These are phyloP conservation scores for Phytophthora foliorum DNA, from an alignment of 352 stramenopile species.

Conservation along the genomic window DNA sequence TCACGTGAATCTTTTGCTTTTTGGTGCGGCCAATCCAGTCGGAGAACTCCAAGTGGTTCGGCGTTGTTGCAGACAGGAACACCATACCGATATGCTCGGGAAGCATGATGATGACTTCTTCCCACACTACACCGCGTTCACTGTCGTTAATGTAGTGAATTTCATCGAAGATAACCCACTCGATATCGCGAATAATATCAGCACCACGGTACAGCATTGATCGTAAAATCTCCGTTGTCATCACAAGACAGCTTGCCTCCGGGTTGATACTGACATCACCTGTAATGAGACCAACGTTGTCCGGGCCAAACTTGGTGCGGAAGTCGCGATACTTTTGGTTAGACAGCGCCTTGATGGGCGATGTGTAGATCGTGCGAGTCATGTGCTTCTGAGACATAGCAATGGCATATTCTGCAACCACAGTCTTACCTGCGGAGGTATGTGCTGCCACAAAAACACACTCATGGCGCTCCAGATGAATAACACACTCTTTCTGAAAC, in stretches of 20 bases:
- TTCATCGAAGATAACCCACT: conserved; percentile 98
- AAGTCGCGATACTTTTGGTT: conserved; percentile 99
- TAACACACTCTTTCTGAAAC: conserved; percentile 98
- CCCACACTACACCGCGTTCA: conserved; percentile 98
- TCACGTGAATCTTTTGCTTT: conserved; percentile 97
- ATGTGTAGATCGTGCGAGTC: conserved; percentile 97
- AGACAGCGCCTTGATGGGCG: conserved; percentile 98
- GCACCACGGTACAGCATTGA: conserved; percentile 96
- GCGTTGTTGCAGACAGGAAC: conserved; percentile 98
- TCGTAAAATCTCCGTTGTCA: conserved; percentile 99
- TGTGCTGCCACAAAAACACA: conserved; percentile 97
- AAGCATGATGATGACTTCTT: conserved; percentile 99
- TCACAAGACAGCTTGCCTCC: conserved; percentile 97
- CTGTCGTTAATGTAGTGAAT: conserved; percentile 99
- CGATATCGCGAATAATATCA: conserved; percentile 98
- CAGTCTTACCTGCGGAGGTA: conserved; percentile 98
- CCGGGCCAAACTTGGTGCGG: conserved; percentile 91
- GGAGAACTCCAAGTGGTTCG: conserved; percentile 99
- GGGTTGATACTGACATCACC: conserved; percentile 97
- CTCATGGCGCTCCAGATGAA: conserved; percentile 95
- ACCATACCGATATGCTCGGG: conserved; percentile 97
- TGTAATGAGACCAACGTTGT: conserved; percentile 98
- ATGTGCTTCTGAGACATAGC: conserved; percentile 93
- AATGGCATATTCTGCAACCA: conserved; percentile 99
- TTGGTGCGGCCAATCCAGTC: conserved; percentile 99